phyloP scores from a whole-genome alignment of 2,329 filamentous ascomycete species.

The Pseudogymnoascus sp. region DNA sequence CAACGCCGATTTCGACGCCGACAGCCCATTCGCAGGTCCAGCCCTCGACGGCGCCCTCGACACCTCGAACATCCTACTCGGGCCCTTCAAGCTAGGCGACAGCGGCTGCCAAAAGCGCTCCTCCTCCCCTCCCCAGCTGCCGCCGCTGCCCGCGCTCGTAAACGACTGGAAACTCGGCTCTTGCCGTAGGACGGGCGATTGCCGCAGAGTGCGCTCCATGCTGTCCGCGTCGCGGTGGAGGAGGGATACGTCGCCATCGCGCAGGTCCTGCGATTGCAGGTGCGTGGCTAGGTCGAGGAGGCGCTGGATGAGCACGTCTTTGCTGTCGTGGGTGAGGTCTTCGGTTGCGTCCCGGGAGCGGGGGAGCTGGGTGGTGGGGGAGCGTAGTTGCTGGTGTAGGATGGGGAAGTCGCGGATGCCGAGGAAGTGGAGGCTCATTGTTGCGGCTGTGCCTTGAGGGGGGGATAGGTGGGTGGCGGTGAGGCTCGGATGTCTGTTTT shows the following conservation, averaged over 20 bases:
- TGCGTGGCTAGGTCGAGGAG: constrained; percentile 28
- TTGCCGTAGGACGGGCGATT: constrained; percentile 8
- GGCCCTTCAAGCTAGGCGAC: constrained; percentile 14
- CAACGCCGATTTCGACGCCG: constrained; percentile 22
- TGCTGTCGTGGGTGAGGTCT: constrained; percentile 22
- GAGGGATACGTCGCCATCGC: constrained; percentile 23
- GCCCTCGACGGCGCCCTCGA: background rate
- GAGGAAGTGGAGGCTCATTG: constrained; percentile 23
- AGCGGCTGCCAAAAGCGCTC: constrained; percentile 21
- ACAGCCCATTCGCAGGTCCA: background rate
- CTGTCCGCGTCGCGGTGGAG: constrained; percentile 31
- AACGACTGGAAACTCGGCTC: constrained; percentile 15
- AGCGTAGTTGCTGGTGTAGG: constrained; percentile 21
- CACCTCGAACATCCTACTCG: background rate
- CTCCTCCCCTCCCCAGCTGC: constrained; percentile 12
- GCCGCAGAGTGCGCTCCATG: constrained; percentile 27
- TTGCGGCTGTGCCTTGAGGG: background rate
- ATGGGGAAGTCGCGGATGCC: constrained; percentile 21
- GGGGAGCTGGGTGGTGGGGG: constrained; percentile 11
- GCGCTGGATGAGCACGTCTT: constrained; percentile 27
- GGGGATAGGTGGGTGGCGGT: background rate
- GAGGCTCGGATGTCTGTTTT: background rate
- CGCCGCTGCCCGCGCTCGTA: constrained; percentile 13
- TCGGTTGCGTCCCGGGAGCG: constrained; percentile 13
- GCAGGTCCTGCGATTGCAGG: constrained; percentile 22